Base-by-base conservation (phyloP, 208 protist species). In the Leishmania arabica region DNA sequence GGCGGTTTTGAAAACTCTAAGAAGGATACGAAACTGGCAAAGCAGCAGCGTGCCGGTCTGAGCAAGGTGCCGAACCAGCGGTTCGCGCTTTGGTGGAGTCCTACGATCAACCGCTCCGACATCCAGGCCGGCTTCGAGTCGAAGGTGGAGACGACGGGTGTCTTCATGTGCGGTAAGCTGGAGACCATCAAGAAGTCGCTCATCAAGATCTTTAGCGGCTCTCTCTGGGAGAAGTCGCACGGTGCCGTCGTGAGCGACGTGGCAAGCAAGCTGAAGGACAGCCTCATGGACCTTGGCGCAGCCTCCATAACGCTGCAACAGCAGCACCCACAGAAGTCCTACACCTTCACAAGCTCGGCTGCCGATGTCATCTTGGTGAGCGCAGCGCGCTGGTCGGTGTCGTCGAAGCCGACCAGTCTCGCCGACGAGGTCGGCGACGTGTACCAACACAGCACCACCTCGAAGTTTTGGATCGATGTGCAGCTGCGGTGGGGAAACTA, bases 91-190 rank as follows among this genome's bases (percentile, higher is more conserved):
- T 99, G 99, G 99, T 99, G 99, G 99, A 99, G 99, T 82, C 99
- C 99, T 65, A 99, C 99, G 11, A 99, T 99, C 92, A 99, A 99
- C 89, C 93, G 99, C 82, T 98, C 99, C 69, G 99, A 99, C 88
- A 99, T 99, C 45, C 99, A 99, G 91, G 99, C 99, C 56, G 99
- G 99, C 81, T 99, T 99, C 92, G 97, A 99, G 91, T 99, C 99
- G n/a, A 99, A 99, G 93, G 96, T 99, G 15, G 99, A 99, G 89
- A 96, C 99, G 24, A 99, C 99, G 45, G 99, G 99, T 85, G 99
- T 99, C 77, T 99, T 99, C 90, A 99, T 99, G 99, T 99, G 99
- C 90, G 99, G 99, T 82, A 99, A 99, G 91, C 99, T 99, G 66
- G 99, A 99, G 77, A 99, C 99, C 0, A 97, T 99, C 64, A 99